Conservation (phyloP, 2,329 filamentous ascomycete species). For the Mycogone perniciosa region DNA sequence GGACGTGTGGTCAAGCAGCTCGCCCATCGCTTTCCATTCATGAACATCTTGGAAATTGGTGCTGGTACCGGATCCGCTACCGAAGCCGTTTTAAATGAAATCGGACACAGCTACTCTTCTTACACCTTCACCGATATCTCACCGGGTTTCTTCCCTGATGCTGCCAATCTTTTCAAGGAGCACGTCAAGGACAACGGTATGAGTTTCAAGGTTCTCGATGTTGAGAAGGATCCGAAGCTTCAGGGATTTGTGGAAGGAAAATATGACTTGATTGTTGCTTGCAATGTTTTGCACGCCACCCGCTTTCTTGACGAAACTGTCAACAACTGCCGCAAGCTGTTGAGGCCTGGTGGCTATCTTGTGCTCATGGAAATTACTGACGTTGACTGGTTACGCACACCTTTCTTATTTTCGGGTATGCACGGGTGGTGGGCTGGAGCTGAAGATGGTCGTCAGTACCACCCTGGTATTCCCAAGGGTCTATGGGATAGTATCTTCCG, state of each 20-base stretch:
- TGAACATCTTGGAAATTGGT: slow-evolving; percentile 36
- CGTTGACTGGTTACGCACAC: no score
- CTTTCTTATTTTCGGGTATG: no score
- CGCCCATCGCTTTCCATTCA: slow-evolving; percentile 33
- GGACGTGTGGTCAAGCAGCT: slow-evolving; percentile 23
- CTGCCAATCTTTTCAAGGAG: slow-evolving; percentile 22
- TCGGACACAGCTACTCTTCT: slow-evolving; percentile 24
- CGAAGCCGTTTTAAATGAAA: slow-evolving; percentile 23
- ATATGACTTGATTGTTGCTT: no score
- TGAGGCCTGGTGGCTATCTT: no score
- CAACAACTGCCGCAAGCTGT: no score
- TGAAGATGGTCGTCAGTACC: no score
- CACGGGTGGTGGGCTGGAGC: no score
- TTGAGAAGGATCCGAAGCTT: slow-evolving; percentile 14
- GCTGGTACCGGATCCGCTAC: slow-evolving; percentile 31
- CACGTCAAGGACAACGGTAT: slow-evolving; percentile 11
- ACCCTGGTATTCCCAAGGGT: not conserved
- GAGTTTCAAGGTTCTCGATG: slow-evolving; percentile 17
- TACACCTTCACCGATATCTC: slow-evolving; percentile 42
- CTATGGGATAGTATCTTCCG: slow-evolving; percentile 4
- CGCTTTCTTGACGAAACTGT: no score
- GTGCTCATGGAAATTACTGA: no score
- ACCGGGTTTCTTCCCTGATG: slow-evolving; percentile 31
- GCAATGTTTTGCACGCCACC: no score
- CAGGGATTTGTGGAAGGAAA: slow-evolving; percentile 24